These are phyloP conservation scores for Pholiota conissans DNA, from an alignment of 768 basidiomycete species.

Conservation along the genomic window DNA sequence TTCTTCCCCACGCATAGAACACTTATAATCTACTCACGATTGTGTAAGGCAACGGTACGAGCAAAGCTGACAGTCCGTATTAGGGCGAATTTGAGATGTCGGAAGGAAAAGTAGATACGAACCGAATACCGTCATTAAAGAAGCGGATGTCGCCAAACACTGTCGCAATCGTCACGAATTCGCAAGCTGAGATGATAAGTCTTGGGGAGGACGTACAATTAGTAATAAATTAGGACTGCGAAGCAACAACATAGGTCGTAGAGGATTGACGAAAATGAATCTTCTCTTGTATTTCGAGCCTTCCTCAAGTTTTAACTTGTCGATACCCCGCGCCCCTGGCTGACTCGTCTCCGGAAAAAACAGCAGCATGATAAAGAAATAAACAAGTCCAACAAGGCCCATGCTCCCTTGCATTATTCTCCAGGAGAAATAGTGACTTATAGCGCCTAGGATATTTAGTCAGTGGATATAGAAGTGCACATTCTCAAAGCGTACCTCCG, in stretches of 20 bases:
- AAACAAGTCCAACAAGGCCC: conserved; percentile 37
- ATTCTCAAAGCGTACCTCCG: conserved; percentile 46
- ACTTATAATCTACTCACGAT: conserved; percentile 42
- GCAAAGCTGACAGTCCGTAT: too few relatives aligned
- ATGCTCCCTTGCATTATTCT: conserved; percentile 53
- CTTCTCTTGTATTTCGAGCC: conserved; percentile 16
- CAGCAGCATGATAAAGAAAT: conserved; percentile 38
- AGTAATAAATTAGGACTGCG: conserved; percentile 60
- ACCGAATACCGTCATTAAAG: conserved; percentile 17
- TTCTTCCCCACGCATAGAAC: too few relatives aligned
- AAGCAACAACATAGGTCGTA: conserved; percentile 49
- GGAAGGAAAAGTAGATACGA: too few relatives aligned
- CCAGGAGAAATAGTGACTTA: conserved; percentile 67
- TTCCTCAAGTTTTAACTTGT: conserved; percentile 32
- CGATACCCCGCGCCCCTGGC: conserved; percentile 51
- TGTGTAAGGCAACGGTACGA: conserved; percentile 66
- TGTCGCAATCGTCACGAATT: background rate
- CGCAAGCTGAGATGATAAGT: background rate
- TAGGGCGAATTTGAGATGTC: too few relatives aligned
- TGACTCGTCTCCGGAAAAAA: conserved; percentile 71
- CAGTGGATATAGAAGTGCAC: background rate
- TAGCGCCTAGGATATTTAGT: conserved; percentile 33
- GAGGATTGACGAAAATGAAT: conserved; percentile 58
- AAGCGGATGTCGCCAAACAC: conserved; percentile 14
- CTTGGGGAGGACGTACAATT: conserved; percentile 41